phyloP scores from a whole-genome alignment of 192 early-diverging fungal species.

The Coemansia sp. region DNA sequence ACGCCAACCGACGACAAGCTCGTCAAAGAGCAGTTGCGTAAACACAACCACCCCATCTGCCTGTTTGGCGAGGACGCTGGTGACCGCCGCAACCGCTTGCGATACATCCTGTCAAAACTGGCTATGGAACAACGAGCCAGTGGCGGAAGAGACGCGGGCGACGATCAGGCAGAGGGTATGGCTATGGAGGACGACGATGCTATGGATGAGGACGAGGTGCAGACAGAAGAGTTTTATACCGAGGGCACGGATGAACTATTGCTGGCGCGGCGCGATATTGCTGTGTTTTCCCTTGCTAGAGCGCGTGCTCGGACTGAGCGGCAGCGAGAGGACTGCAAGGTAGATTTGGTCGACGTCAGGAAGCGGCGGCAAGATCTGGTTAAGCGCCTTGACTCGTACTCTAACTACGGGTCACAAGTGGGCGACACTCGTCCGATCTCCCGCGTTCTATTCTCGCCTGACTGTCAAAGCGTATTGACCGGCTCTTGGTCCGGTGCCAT shows the following conservation, averaged over 20 bases:
- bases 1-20: conserved; percentile 88
- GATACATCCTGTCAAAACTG: conserved; percentile 67
- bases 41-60: conserved; percentile 82
- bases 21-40: conserved; percentile 72
- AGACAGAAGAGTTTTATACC: conserved; percentile 78
- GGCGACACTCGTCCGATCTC: conserved; percentile 85
- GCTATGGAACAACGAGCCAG: conserved; percentile 13
- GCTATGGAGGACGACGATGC: conserved; percentile 41
- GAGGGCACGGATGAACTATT: conserved; percentile 70
- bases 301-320: conserved; percentile 63
- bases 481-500: conserved; percentile 82
- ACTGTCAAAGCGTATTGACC: conserved; percentile 73
- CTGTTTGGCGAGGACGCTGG: conserved; percentile 92
- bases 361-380: conserved; percentile 56
- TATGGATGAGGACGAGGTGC: conserved; percentile 55
- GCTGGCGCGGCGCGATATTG: conserved; percentile 67
- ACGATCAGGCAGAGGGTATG: conserved; percentile 46
- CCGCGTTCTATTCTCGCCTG: conserved; percentile 75
- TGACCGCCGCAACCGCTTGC: conserved; percentile 79
- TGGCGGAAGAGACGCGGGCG: not conserved
- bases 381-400: conserved; percentile 50
- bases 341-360: conserved; percentile 19
- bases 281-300: conserved; percentile 66
- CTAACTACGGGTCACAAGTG: conserved; percentile 77
- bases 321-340: conserved; percentile 55